Base-by-base conservation (phyloP, 192 early-diverging fungal species). In the Podila verticillata region DNA sequence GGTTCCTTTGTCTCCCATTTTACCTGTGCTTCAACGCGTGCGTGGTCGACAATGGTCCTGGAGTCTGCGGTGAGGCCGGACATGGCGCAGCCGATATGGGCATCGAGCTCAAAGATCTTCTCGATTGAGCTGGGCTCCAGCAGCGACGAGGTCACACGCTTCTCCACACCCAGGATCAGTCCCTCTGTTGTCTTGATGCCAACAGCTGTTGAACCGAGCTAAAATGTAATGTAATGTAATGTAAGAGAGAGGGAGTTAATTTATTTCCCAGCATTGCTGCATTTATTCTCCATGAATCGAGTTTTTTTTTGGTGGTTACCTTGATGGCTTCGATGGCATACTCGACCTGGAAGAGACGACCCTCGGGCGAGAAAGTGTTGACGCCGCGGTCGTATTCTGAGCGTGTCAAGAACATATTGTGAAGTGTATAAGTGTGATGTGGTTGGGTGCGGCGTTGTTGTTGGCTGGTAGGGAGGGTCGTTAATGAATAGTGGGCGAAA, bases 321-420 rank as follows among this genome's bases (percentile, higher is more conserved):
- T 99, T 99, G 88, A 99, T 99, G 66, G 98, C 96, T 81, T 99
- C 98, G 81, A 99, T 95, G 58, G 97, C 98, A 83, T 99, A 99
- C 88, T 99, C 98, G 64, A 99, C 98, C 85, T 99, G 98, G 91
- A 99, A 99, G 61, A 99, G 88, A 81, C 98, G 95, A 65, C 98
- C 98, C 85, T 99, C 98, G 58, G 98, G 98, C 29, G 95, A 97
- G 86, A 99, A 99, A 57, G 98, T 99, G 85, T 99, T 99, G 74
- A 99, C 98, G 57, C 98, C 98, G 66, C 97, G 93, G 86, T 99
- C 98, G 86, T 99, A 99, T 89, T 99, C 97, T 70, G 93, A 94
- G 70, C 95, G 93, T 70, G 89, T 91, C 57, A 92, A 77, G 81
- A 91, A 91, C 90, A 91, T 91, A 48, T 54, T 75, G 65, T 48